These are phyloP conservation scores for Chionographis japonica DNA, from an alignment of 106 monocot species.

Conservation along the genomic window DNA sequence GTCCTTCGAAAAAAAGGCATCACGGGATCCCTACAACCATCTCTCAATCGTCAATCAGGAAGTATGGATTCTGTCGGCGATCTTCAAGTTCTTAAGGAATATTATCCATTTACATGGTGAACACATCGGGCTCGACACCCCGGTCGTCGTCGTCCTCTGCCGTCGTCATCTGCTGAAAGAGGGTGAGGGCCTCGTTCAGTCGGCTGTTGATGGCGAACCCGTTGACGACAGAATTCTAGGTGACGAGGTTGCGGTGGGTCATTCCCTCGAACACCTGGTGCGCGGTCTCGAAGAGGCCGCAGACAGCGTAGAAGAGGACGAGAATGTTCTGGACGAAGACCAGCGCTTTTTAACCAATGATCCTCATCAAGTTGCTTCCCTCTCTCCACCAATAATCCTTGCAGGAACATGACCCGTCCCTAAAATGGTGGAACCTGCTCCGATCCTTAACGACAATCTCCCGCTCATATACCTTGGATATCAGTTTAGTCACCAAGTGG, in stretches of 20 bases:
- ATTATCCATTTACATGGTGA: no score
- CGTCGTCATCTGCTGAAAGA: slow-evolving; percentile 49
- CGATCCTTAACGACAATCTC: slow-evolving; percentile 64
- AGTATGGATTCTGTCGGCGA: no score
- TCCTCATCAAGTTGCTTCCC: no score
- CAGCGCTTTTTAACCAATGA: no score
- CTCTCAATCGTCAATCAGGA: no score
- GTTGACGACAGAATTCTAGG: slow-evolving; percentile 84
- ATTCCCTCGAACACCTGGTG: slow-evolving; percentile 68
- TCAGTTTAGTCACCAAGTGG: slow-evolving; percentile 43
- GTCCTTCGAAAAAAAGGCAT: no score
- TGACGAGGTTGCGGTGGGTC: slow-evolving; percentile 43
- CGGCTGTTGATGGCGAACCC: slow-evolving; percentile 67
- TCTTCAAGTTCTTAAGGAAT: no score
- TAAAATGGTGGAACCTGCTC: slow-evolving; percentile 61
- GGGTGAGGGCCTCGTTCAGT: slow-evolving; percentile 67
- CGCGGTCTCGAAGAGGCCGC: slow-evolving; percentile 67
- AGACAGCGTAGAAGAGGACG: slow-evolving; percentile 56
- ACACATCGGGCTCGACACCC: slow-evolving; percentile 47
- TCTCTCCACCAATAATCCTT: slow-evolving; percentile 53
- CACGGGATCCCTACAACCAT: no score
- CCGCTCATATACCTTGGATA: slow-evolving; percentile 47
- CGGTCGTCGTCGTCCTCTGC: slow-evolving; percentile 27
- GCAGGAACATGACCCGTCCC: slow-evolving; percentile 46
- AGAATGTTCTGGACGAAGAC: slow-evolving; percentile 76